Evolutionary conservation across 2,329 filamentous ascomycete species (phyloP).

Genomic region (Exophiala sp.): DNA sequence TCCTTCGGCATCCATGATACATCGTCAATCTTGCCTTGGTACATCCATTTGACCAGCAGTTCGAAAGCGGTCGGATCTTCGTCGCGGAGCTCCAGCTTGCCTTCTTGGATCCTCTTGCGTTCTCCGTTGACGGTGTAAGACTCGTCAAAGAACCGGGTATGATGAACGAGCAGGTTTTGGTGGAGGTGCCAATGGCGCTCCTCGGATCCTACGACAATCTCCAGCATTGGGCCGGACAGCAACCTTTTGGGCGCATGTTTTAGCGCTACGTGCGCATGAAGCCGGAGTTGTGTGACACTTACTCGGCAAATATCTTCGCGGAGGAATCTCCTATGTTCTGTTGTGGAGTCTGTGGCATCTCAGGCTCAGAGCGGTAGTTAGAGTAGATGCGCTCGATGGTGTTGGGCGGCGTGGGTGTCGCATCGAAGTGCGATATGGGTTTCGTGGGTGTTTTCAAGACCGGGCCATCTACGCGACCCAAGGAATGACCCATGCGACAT

Average conservation of each 20-base stretch:
- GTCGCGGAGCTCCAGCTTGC: conserved; percentile 46
- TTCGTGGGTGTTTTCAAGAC: conserved; percentile 8
- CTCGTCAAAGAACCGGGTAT: conserved; percentile 47
- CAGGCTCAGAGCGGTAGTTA: conserved; percentile 1
- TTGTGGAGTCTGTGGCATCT: conserved; percentile 11
- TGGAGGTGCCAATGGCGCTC: conserved; percentile 51
- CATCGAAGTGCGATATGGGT: conserved; percentile 3
- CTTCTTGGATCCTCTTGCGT: conserved; percentile 30
- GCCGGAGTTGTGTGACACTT: conserved; percentile 33
- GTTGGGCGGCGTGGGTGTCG: conserved; percentile 10
- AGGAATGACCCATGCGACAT: conserved; percentile 21
- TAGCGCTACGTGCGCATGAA: conserved; percentile 14
- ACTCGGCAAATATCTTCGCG: conserved; percentile 52
- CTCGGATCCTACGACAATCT: conserved; percentile 49
- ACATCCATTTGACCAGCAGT: conserved; percentile 55
- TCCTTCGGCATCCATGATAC: conserved; percentile 44
- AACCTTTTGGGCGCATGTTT: conserved; percentile 38
- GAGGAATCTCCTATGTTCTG: conserved; percentile 46
- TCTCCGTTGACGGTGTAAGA: conserved; percentile 35
- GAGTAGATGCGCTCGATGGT: conserved; percentile 13
- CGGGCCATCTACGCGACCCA: conserved; percentile 11
- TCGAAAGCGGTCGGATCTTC: conserved; percentile 52
- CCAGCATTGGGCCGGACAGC: conserved; percentile 51
- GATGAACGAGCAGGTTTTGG: conserved; percentile 51
- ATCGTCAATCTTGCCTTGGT: conserved; percentile 53